Base-by-base conservation (phyloP, 345 rosid species). In the Eucalyptus pumila region DNA sequence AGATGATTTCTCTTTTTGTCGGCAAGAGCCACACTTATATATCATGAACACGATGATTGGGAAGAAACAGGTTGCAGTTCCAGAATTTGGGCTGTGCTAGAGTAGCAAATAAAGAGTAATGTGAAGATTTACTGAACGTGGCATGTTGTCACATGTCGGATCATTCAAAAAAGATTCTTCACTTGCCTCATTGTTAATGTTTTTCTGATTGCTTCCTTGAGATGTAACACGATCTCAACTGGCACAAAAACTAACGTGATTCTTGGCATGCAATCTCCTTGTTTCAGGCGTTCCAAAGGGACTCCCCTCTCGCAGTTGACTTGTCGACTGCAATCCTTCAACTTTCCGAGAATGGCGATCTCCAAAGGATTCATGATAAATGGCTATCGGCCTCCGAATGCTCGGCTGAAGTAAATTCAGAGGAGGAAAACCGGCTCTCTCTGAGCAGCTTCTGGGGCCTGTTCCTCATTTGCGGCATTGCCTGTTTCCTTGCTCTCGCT, bases 241-340 rank as follows among this genome's bases (percentile, higher is more conserved):
- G 45, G 45, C 87, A 32, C 42, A 86, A 45, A 26, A 32, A 52
- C 45, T 11, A 21, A 76, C 6, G 83, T 21, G 30, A 15, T 40
- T 76, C 47, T 76, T 21, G 47, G 47, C 47, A 21, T 21, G 83
- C 27, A 17, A 76, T 62, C 87, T 91, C 51, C 88, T 88, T 87
- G 81, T 88, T 45, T 76, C 95, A 97, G 99, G 99, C 99, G 9
- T 97, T 97, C 90, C 99, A 95, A 90, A 93, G 97, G 94, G 98
- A 97, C 88, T 97, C 97, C 24, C 99, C 99, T 56, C 95, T 97
- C 30, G 98, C 98, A 4, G 94, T 97, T 27, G 99, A 97, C 92
- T 52, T 97, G 90, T 96, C 99, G 23, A 97, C 99, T 1, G 95
- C 99, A 9, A 93, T 97, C 89, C 96, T 97, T 86, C 96, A 94